phyloP scores from a whole-genome alignment of 1,284 basidiomycete genomes.

The Sanghuangporus baumii region DNA sequence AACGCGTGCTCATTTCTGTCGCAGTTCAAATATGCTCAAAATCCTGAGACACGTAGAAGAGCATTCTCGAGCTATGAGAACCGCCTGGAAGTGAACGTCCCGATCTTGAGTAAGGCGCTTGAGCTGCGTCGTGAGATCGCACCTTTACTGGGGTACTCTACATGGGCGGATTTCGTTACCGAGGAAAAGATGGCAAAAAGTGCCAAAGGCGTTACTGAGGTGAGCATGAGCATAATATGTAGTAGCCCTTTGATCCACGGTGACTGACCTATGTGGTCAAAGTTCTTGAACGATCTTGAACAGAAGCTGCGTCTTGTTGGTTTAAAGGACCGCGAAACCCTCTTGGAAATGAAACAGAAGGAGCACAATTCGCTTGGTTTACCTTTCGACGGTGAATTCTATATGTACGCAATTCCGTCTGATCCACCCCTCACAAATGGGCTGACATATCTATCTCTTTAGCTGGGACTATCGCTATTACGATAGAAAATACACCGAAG shows the following conservation, averaged over 20 bases:
- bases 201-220: constrained; percentile 50
- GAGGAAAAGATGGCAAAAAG: constrained; percentile 84
- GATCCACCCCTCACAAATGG: neutral
- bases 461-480: constrained; percentile 68
- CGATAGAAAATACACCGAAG: constrained; percentile 65
- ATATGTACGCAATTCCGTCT: constrained; percentile 28
- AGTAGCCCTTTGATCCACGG: neutral
- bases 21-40: constrained; percentile 74
- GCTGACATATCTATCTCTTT: neutral
- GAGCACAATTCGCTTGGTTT: constrained; percentile 56
- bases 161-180: constrained; percentile 76
- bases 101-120: constrained; percentile 59
- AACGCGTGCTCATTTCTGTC: neutral
- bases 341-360: constrained; percentile 68
- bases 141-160: constrained; percentile 63
- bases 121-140: constrained; percentile 66
- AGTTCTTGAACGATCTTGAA: constrained; percentile 72
- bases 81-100: constrained; percentile 63
- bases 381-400: constrained; percentile 64
- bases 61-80: constrained; percentile 65
- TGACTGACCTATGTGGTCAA: neutral
- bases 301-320: constrained; percentile 69
- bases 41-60: constrained; percentile 58
- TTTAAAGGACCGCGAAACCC: constrained; percentile 53
- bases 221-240: constrained; percentile 21